Conservation (phyloP, 805 yeast genomes). For the Blastobotrys attinorum region DNA sequence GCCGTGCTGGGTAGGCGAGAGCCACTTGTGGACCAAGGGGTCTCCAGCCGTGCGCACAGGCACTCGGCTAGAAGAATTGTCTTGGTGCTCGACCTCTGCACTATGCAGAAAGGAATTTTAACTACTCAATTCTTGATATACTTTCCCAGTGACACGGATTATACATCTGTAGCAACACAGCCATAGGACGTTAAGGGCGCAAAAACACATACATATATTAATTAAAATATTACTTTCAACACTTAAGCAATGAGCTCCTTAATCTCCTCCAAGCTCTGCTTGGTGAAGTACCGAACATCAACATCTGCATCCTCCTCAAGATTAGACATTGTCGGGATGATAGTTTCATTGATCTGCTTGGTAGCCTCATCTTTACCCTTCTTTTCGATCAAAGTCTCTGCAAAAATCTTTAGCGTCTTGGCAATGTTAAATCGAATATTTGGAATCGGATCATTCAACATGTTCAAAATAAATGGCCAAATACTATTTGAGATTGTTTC, state of each 20-base stretch:
- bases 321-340: conserved; percentile 59
- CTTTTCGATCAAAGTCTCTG: conserved; percentile 33
- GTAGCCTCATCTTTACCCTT: conserved; percentile 12
- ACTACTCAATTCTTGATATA: too few relatives aligned
- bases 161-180: too few relatives aligned
- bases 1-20: not conserved
- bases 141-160: too few relatives aligned
- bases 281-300: conserved; percentile 84
- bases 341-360: conserved; percentile 35
- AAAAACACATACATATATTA: not conserved
- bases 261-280: conserved; percentile 45
- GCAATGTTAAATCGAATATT: conserved; percentile 95
- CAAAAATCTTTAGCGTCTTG: conserved; percentile 60
- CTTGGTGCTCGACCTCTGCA: too few relatives aligned
- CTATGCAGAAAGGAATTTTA: too few relatives aligned
- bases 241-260: conserved; percentile 8
- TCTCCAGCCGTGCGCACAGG: too few relatives aligned
- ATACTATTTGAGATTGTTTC: conserved; percentile 53
- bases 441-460: conserved; percentile 79
- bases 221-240: not conserved
- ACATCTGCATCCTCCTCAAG: conserved; percentile 65
- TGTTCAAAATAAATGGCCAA: conserved; percentile 68
- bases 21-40: not conserved
- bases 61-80: too few relatives aligned
- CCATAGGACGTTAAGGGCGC: too few relatives aligned